phyloP scores from a whole-genome alignment of 305 asterid species.

The Ilex paraguariensis region DNA sequence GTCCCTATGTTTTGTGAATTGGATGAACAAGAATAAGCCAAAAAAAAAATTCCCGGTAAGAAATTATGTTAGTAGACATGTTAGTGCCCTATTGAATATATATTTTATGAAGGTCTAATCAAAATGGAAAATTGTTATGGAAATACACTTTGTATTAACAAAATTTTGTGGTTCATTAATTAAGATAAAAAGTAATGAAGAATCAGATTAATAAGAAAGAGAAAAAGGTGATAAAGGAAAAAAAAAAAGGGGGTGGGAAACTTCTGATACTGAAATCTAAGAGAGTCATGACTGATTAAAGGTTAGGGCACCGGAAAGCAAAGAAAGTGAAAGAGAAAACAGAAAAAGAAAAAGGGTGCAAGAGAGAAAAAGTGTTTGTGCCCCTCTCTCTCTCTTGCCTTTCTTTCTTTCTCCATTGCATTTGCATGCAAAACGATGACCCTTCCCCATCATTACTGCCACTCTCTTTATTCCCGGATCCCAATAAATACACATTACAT shows the following conservation, averaged over 20 bases:
- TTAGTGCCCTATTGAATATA: no score
- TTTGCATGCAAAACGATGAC: conserved; percentile 37
- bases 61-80: no score
- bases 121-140: no score
- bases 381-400: conserved; percentile 1
- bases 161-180: no score
- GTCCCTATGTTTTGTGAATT: no score
- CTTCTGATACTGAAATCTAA: conserved; percentile 34
- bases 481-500: conserved; percentile 28
- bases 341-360: conserved; percentile 16
- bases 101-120: no score
- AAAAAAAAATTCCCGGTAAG: no score
- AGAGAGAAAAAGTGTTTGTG: conserved; percentile 1
- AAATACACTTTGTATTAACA: no score
- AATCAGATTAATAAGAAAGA: no score
- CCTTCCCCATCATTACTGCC: conserved; percentile 20
- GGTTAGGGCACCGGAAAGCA: conserved; percentile 19
- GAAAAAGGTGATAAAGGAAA: not conserved
- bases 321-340: conserved; percentile 25
- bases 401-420: conserved; percentile 23
- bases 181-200: no score
- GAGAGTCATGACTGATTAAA: conserved; percentile 21
- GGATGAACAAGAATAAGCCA: no score
- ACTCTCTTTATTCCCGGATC: conserved; percentile 38
- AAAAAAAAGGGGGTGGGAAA: conserved; percentile 2